phyloP scores from a whole-genome alignment of 129 eudicot species.

The Cynara cardunculus region DNA sequence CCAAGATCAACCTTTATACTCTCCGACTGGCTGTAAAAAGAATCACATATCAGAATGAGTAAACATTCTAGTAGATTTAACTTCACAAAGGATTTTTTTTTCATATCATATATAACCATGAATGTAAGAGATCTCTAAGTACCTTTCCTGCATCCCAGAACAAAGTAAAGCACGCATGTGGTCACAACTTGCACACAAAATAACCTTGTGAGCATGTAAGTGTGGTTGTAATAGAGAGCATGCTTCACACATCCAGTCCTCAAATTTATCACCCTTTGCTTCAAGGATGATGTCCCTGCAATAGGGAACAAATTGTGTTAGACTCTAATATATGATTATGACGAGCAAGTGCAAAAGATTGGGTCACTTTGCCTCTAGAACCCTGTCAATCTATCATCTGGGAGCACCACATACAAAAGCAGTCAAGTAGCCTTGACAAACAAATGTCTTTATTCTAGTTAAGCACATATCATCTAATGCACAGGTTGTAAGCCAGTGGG shows the following conservation, averaged over 20 bases:
- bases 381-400: background rate
- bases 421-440: background rate
- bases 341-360: no score
- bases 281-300: conserved; percentile 72
- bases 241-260: conserved; percentile 47
- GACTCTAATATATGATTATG: background rate
- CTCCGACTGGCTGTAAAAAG: conserved; percentile 52
- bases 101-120: background rate
- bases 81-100: background rate
- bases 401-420: background rate
- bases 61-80: background rate
- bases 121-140: conserved; percentile 1
- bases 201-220: conserved; percentile 69
- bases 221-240: conserved; percentile 61
- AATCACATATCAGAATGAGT: background rate
- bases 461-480: background rate
- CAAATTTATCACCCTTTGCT: conserved; percentile 39
- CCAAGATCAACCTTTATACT: conserved; percentile 56
- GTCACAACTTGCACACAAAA: conserved; percentile 61
- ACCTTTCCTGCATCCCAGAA: conserved; percentile 98
- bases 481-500: background rate
- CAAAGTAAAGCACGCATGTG: conserved; percentile 70
- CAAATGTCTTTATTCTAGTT: background rate
- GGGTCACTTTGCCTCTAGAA: no score
- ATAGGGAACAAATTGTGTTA: background rate